Percentiles rank a stretch among this genome's conserved stretches.
phyloP scores from a whole-genome alignment of 23 red algal species.

The Chondrus crispus region DNA sequence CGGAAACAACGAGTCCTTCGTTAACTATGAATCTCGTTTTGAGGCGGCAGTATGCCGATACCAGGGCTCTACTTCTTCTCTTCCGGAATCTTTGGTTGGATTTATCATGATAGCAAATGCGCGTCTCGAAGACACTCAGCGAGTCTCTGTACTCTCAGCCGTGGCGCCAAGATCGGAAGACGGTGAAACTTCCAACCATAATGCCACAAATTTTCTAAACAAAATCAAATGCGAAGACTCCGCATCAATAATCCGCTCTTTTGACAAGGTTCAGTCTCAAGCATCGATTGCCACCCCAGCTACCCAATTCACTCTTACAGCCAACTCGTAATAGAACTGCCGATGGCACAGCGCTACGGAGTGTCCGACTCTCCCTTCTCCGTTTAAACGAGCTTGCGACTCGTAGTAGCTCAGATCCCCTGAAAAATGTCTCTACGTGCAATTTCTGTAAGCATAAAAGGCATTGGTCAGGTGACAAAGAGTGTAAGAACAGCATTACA shows the following conservation, averaged over 20 bases:
- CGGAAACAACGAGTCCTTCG: background rate
- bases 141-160: conserved; percentile 16
- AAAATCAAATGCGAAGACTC: background rate
- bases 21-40: background rate
- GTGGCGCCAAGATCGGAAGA: background rate
- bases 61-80: too few relatives aligned
- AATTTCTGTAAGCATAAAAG: background rate
- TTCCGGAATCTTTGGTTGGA: background rate
- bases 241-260: background rate
- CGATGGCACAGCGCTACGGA: too few relatives aligned
- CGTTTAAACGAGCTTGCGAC: too few relatives aligned
- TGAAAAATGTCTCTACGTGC: background rate
- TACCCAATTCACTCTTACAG: too few relatives aligned
- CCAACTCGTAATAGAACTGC: too few relatives aligned
- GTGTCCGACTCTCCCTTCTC: too few relatives aligned
- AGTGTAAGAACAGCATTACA: too few relatives aligned
- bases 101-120: background rate
- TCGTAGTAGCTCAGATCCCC: too few relatives aligned
- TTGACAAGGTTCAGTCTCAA: too few relatives aligned
- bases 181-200: background rate
- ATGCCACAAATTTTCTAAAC: background rate
- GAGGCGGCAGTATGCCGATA: background rate
- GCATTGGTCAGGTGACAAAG: background rate
- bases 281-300: too few relatives aligned
- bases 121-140: background rate